Evolutionary conservation across 352 stramenopile genomes (phyloP).

Genomic region (Globisporangium uncinulatum): DNA sequence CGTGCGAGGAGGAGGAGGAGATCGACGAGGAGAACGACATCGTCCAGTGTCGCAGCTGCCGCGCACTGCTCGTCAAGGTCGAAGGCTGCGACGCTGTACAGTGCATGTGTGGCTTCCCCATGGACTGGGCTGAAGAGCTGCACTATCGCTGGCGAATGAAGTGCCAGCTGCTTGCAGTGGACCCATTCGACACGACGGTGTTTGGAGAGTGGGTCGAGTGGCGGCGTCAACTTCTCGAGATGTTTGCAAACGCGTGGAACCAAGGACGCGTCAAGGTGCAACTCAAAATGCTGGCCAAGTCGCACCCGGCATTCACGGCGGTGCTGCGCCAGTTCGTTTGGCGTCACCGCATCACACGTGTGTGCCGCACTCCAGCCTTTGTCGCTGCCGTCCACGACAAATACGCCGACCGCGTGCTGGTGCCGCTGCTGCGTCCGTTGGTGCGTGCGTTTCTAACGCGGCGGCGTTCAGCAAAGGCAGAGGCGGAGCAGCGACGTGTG

Average conservation of each 20-base stretch:
- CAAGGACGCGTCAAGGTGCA: neutral
- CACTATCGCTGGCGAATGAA: neutral
- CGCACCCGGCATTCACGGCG: neutral
- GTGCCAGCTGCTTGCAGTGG: neutral
- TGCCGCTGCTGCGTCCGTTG: neutral
- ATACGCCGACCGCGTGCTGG: neutral
- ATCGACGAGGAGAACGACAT: slow-evolving; percentile 9
- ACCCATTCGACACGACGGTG: neutral
- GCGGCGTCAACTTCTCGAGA: neutral
- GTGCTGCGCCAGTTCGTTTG: neutral
- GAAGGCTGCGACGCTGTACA: slow-evolving; percentile 17
- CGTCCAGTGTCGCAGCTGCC: slow-evolving; percentile 21
- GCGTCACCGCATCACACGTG: no score
- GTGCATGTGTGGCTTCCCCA: slow-evolving; percentile 16
- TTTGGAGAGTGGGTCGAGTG: neutral
- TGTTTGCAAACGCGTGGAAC: neutral
- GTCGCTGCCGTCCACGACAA: neutral
- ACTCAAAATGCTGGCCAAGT: neutral
- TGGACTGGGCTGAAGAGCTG: neutral
- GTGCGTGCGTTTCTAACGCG: neutral
- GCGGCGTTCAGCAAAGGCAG: neutral
- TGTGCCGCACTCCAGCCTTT: neutral
- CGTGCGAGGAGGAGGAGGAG: neutral
- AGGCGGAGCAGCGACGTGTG: neutral
- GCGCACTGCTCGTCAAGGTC: slow-evolving; percentile 21